Evolutionary conservation across 2,329 filamentous ascomycete species (phyloP), one percentile per base, ranked within the genome.

Genomic region (Arthroderma uncinatum): DNA sequence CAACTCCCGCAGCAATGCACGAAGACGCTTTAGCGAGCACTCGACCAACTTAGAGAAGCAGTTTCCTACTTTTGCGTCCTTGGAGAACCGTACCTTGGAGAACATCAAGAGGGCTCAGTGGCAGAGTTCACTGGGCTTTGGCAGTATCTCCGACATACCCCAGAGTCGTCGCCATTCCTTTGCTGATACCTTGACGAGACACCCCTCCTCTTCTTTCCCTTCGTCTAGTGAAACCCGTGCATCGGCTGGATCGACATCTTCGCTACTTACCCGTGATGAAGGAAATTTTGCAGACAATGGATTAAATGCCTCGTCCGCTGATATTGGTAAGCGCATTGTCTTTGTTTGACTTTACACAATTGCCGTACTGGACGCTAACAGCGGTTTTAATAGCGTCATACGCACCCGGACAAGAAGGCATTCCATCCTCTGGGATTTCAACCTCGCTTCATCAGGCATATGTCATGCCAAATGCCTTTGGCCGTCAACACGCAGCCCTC

Each of bases 81-180:
- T 71, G 33, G 75, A 77, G 56, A 74, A 74, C 56, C 72, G 74
- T 56, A 67, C 68, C 9, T 62, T 77, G 14, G 76, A 77, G 12
- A 75, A 69, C 63, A 66, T 74, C 52, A 72, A 73, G 57, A 76
- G 75, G 63, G 73, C 71, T 44, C 74, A 78, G 57, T 78, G 76
- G 76, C 75, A 78, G 60, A 77, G 75, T 14, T 75, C 74, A 2
- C 71, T 78, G 28, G 75, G 74, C 10, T 78, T 78, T 63, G 73
- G 74, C 25, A 67, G 73, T 56, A 66, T 75, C 44, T 64, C 68
- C 34, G 76, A 78, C 59, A 66, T 73, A 23, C 71, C 76, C 30
- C 76, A 78, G 61, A 78, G 76, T 61, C 74, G 76, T 37, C 74
- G 76, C 19, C 76, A 78, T 63, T 78, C 76, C 14, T 78, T 78